Evolutionary conservation across 2,329 filamentous ascomycete species (phyloP), one percentile per base, ranked within the genome.

Genomic region (Pseudogymnoascus sp.): DNA sequence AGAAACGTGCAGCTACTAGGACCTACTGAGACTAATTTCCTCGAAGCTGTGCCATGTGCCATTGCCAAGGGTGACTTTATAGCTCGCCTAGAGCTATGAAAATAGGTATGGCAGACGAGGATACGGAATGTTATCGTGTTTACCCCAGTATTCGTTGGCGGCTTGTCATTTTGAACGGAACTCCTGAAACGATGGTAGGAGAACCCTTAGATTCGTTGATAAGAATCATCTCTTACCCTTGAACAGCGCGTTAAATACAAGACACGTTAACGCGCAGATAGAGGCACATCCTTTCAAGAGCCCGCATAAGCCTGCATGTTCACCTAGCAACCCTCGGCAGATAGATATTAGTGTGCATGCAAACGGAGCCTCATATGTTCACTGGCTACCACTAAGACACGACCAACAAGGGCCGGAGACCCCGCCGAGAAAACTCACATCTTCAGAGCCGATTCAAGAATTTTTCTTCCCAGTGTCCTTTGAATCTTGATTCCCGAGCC

Each of bases 331-430:
- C 37, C 57, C 57, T 58, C 57, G 35, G 37, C 57, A 30, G 18
- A 39, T 54, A 58, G 14, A 30, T 58, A 36, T 37, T 39, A 14
- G 57, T 37, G 57, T 37, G 22, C 35, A 18, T 58, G 57, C 57
- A 69, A 68, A 75, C 78, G 81, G 80, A 80, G 78, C 76, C 70
- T 70, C 66, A 66, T 64, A 70, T 74, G 70, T 73, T 57, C 60
- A 68, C 65, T 66, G 65, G 65, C 67, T 70, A 68, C 67, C 67
- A 76, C 77, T 65, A 75, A 78, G 77, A 78, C 74, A 76, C 66
- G 66, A 68, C 69, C 70, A 73, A 80, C 78, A 80, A 81, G 80
- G 25, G 25, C 57, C 33, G 20, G 78, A 72, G 70, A 66, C 68
- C 71, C 16, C 72, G 70, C 75, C 76, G 76, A 79, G 76, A 54